phyloP scores from a whole-genome alignment of 78 protist species.

The Dictyostelium brefeldianum region DNA sequence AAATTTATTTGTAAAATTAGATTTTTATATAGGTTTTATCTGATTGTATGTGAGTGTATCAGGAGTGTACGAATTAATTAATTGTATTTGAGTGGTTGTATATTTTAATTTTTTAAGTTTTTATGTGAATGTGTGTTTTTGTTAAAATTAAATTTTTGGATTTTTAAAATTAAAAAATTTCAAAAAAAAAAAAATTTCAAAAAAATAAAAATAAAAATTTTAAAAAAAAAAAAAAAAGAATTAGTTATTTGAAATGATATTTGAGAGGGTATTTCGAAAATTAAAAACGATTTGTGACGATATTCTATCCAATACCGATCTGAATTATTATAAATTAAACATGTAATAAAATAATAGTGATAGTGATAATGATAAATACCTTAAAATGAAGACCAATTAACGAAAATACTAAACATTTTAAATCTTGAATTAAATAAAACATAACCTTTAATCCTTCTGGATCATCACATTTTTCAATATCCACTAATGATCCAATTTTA shows the following conservation, averaged over 20 bases:
- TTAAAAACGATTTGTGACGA: not conserved
- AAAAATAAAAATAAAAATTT: too few relatives aligned
- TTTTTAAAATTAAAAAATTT: too few relatives aligned
- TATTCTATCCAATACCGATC: not conserved
- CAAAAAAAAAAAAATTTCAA: too few relatives aligned
- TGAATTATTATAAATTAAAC: not conserved
- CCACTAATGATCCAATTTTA: conserved; percentile 93
- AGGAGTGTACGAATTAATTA: not conserved
- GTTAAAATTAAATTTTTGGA: too few relatives aligned
- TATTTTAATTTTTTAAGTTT: not conserved
- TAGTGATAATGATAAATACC: conserved; percentile 72
- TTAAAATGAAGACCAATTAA: conserved; percentile 97
- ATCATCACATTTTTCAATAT: conserved; percentile 92
- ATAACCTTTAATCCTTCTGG: conserved; percentile 98
- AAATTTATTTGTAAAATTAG: too few relatives aligned
- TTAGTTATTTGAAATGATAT: not conserved
- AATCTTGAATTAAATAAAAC: conserved; percentile 98
- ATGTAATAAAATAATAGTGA: too few relatives aligned
- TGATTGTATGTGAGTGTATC: not conserved
- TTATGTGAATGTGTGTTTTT: not conserved
- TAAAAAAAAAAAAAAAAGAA: too few relatives aligned
- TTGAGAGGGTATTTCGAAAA: too few relatives aligned
- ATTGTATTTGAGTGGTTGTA: not conserved
- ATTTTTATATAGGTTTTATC: not conserved
- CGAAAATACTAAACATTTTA: conserved; percentile 96